Evolutionary conservation across 2,329 filamentous ascomycete genomes (phyloP).

Genomic region (Cytospora chrysosperma): DNA sequence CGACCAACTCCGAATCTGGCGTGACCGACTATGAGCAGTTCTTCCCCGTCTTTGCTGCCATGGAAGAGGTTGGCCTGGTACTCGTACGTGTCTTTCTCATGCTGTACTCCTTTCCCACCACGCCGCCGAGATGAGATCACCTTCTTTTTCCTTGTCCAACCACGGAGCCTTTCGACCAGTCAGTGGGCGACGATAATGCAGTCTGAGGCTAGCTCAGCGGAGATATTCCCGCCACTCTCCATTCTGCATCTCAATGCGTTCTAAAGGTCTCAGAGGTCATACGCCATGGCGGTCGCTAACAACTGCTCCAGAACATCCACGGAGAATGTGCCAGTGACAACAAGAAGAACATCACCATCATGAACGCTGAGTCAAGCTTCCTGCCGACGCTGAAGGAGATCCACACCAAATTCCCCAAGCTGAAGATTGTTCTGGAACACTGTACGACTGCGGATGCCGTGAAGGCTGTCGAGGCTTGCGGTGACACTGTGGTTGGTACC

Average conservation of each 20-base stretch:
- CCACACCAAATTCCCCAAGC: constrained; percentile 70
- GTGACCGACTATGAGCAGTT: constrained; percentile 69
- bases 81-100: constrained; percentile 24
- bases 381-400: constrained; percentile 75
- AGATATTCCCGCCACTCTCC: no score
- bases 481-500: constrained; percentile 71
- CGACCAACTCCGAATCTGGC: constrained; percentile 66
- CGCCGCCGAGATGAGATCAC: no score
- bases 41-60: constrained; percentile 80
- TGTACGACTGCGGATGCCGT: constrained; percentile 83
- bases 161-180: no score
- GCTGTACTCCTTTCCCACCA: no score
- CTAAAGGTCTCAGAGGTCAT: background rate
- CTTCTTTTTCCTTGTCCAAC: no score
- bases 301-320: constrained; percentile 65
- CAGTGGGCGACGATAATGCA: no score
- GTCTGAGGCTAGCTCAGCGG: no score
- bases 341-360: constrained; percentile 47
- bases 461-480: constrained; percentile 73
- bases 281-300: constrained; percentile 49
- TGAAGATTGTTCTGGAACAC: constrained; percentile 75
- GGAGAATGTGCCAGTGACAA: constrained; percentile 66
- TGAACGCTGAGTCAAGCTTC: constrained; percentile 75
- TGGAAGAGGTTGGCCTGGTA: constrained; percentile 74
- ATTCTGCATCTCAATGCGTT: no score